Evolutionary conservation across 331 rosid species (phyloP).

Genomic region (Prunus yedoensis): DNA sequence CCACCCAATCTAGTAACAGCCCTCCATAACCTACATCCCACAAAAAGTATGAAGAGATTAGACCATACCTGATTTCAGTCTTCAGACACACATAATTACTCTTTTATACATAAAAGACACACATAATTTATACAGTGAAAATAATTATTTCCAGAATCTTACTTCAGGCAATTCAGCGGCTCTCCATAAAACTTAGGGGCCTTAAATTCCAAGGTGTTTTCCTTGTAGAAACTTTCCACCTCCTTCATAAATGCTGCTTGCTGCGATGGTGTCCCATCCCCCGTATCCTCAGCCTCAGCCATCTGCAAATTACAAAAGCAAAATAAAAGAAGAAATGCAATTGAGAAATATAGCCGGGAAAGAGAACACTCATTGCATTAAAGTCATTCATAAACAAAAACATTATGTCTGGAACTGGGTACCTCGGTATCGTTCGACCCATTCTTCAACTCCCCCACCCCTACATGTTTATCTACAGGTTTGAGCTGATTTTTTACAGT

Average conservation of each 20-base stretch:
- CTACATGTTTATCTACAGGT: slow-evolving; percentile 32
- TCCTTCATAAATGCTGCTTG: slow-evolving; percentile 68
- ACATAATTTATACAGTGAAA: background rate
- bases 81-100: background rate
- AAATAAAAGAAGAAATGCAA: background rate
- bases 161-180: slow-evolving; percentile 79
- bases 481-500: slow-evolving; percentile 24
- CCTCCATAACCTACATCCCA: slow-evolving; percentile 75
- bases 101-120: background rate
- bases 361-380: background rate
- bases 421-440: slow-evolving; percentile 49
- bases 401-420: slow-evolving; percentile 4
- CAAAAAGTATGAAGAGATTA: slow-evolving; percentile 18
- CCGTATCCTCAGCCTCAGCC: slow-evolving; percentile 56
- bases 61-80: slow-evolving; percentile 3
- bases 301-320: slow-evolving; percentile 32
- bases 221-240: slow-evolving; percentile 62
- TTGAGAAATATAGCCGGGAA: background rate
- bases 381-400: background rate
- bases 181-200: slow-evolving; percentile 81
- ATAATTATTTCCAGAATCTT: slow-evolving; percentile 24
- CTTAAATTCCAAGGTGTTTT: slow-evolving; percentile 66
- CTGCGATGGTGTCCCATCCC: slow-evolving; percentile 43
- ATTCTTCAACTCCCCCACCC: slow-evolving; percentile 36
- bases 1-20: slow-evolving; percentile 79